Evolutionary conservation across 768 basidiomycete genomes (phyloP), one percentile per base, ranked within the genome.

Genomic region (Gymnopilus junonius): DNA sequence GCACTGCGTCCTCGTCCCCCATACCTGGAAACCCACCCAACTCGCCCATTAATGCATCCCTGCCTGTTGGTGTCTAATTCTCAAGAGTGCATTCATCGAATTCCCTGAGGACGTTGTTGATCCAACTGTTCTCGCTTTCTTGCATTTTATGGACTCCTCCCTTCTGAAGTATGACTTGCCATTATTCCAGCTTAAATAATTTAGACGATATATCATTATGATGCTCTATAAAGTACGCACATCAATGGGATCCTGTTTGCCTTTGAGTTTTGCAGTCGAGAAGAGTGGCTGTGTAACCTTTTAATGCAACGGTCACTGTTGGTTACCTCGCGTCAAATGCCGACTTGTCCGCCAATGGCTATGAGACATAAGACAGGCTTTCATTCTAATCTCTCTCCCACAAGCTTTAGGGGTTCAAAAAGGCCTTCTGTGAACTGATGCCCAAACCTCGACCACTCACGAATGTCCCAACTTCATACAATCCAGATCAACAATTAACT

Each of bases 401-500:
- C 35, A 39, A 15, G 37, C 8, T 21, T 21, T 27, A 32, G 53
- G 40, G 17, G 20, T 32, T 34, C 56, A 43, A n/a, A 23, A 8
- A 21, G 17, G 23, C 29, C 17, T 15, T 14, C 34, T 10, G 8
- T 17, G 23, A 40, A 55, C 21, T 62, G 39, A 83, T 83, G 82
- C 74, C 78, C 35, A 78, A 77, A 34, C 78, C 80, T 32, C 71
- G 70, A 55, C 79, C 80, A 23, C 69, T 83, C 25, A 69, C 73
- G n/a, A 77, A 76, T 59, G 45, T 78, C 27, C 77, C 79, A 39
- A 74, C 75, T 34, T 67, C 74, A 32, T 64, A 74, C 58, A 69
- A 72, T 34, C 65, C 75, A 46, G 77, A 80, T 51, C 71, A 79
- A 59, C 79, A 74, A 59, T 73, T 84, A 29, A 88, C 86, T 17